phyloP scores from a whole-genome alignment of 306 rosid genomes.

The Ormosia emarginata region DNA sequence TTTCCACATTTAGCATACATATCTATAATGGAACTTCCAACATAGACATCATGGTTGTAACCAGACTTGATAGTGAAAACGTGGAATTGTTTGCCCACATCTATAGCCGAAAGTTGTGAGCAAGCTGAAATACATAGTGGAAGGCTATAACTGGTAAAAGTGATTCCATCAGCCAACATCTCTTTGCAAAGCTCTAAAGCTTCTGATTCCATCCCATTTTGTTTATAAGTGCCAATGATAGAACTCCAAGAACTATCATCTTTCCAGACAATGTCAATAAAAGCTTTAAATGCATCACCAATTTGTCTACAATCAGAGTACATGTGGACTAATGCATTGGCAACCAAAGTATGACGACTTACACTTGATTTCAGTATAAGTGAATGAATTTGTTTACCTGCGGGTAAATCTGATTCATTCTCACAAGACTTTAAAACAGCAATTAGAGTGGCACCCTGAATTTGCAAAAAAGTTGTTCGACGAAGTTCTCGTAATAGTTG shows the following conservation, averaged over 20 bases:
- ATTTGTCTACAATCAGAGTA: slow-evolving; percentile 44
- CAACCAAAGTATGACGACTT: slow-evolving; percentile 35
- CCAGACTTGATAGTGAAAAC: slow-evolving; percentile 38
- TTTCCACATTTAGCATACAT: slow-evolving; percentile 56
- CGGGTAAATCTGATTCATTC: slow-evolving; percentile 29
- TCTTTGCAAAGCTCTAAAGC: slow-evolving; percentile 45
- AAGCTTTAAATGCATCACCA: slow-evolving; percentile 37
- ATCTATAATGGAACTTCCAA: slow-evolving; percentile 47
- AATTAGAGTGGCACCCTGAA: slow-evolving; percentile 36
- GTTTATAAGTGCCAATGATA: slow-evolving; percentile 43
- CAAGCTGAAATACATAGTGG: slow-evolving; percentile 47
- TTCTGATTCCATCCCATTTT: slow-evolving; percentile 42
- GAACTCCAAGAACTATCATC: slow-evolving; percentile 57
- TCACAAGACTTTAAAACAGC: slow-evolving; percentile 49
- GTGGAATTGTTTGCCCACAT: slow-evolving; percentile 41
- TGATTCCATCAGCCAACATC: slow-evolving; percentile 44
- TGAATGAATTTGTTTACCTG: slow-evolving; percentile 46
- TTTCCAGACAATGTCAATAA: slow-evolving; percentile 32
- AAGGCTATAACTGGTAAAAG: slow-evolving; percentile 51
- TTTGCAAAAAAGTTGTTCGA: slow-evolving; percentile 19
- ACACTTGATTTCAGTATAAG: slow-evolving; percentile 36
- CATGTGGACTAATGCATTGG: slow-evolving; percentile 51
- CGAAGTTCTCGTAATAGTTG: slow-evolving; percentile 40
- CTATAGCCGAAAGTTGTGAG: slow-evolving; percentile 37
- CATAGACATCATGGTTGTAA: slow-evolving; percentile 39